Conservation (phyloP, 2,329 filamentous ascomycete species). For the Cordyceps cateniannulata region DNA sequence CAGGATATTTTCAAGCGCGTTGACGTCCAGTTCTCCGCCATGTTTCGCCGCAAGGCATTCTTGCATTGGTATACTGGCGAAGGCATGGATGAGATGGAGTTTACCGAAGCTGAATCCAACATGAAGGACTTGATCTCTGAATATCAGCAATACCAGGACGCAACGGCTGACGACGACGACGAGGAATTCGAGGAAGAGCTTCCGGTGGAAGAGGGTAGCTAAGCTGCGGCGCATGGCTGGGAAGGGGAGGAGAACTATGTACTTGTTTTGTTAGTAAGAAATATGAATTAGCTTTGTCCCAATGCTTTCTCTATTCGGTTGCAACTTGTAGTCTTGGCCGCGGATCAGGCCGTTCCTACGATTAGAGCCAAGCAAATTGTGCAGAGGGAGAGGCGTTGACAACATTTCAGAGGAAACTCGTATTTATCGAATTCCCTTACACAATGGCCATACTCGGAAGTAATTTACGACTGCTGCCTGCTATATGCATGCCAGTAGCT, state of each 20-base stretch:
- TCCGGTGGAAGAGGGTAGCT: neutral
- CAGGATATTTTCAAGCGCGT: constrained; percentile 99
- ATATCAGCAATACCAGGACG: constrained; percentile 99
- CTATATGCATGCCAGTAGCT: neutral
- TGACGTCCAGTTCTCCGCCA: constrained; percentile 98
- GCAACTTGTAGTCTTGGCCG: too few species aligned
- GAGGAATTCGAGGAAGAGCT: constrained; percentile 90
- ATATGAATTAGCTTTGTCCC: too few species aligned
- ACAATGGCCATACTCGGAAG: neutral
- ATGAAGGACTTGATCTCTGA: constrained; percentile 99
- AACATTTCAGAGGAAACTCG: too few species aligned
- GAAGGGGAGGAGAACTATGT: neutral
- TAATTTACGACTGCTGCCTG: neutral
- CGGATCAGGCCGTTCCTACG: too few species aligned
- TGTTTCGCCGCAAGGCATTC: constrained; percentile 99
- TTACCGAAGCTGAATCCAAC: constrained; percentile 99
- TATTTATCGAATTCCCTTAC: neutral
- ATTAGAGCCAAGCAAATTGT: too few species aligned
- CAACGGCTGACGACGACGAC: constrained; percentile 85
- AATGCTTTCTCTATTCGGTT: too few species aligned
- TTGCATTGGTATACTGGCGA: constrained; percentile 99
- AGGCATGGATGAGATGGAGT: constrained; percentile 99
- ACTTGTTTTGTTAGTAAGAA: neutral
- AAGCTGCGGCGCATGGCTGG: neutral
- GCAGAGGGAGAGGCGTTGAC: too few species aligned